Evolutionary conservation across 73 alveolate species (phyloP), one percentile per base, ranked within the genome.

Genomic region (Durusdinium trenchii): DNA sequence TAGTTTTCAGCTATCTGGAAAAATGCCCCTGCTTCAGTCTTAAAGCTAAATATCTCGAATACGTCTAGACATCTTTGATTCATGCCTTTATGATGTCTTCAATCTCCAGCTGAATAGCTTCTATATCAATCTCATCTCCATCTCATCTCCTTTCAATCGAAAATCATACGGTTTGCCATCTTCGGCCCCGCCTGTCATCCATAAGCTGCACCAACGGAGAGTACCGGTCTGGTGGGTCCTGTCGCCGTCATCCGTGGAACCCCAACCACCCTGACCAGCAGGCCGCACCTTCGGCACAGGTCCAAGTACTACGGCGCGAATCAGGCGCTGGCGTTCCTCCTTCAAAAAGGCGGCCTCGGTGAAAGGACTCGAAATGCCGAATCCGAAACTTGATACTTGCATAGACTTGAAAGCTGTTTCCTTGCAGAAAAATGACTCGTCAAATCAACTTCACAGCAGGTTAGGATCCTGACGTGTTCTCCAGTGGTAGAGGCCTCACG

Each of bases 291-390:
- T 89, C 50, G 96, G 96, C 73, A 51, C 96, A n/a, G 86, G 96
- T 35, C 96, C 96, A 46, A 89, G 96, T 50, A 89, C 96, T 50
- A 89, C 96, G 35, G 96, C 96, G 52, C 96, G 71, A 51, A 89
- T 89, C 86, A 89, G 69, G 43, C 96, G 96, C 71, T 89, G 96
- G 32, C 96, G 96, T 40, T 89, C 96, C 38, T 89, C 96, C 96
- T 89, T 89, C 86, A 89, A 36, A 32, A 30, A 89, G 73, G 96
- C 96, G 12, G 96, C 96, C 96, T 89, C 30, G 38, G 57, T 7
- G 32, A 26, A 69, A 20, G 16, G 82, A 7, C 82, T 1, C 83
- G 36, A n/a, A 1, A n/a, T 30, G 36, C 47, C 20, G 45, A 42
- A 69, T 35, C 12, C 47, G 32, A 42, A 69, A n/a, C 12, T 12